Conservation (phyloP, 2,329 filamentous ascomycete genomes). For the Arthrobotrys sphaeroides region DNA sequence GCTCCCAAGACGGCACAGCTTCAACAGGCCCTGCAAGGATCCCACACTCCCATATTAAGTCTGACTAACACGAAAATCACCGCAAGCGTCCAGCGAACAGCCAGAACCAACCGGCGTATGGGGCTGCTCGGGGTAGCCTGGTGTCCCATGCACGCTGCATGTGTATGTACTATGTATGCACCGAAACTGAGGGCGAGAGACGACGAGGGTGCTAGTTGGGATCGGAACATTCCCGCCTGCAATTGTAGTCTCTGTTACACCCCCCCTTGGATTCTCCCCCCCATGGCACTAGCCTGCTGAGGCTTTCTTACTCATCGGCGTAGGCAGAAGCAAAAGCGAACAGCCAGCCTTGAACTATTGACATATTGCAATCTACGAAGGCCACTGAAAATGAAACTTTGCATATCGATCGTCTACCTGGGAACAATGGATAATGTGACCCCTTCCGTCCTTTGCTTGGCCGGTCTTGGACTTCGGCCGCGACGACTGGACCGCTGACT, state of each 20-base stretch:
- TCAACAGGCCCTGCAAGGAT: constrained; percentile 34
- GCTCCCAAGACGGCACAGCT: constrained; percentile 47
- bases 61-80: constrained; percentile 41
- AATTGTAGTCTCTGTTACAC: constrained; percentile 1
- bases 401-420: constrained; percentile 13
- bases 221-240: constrained; percentile 13
- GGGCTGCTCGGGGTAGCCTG: constrained; percentile 19
- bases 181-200: background rate
- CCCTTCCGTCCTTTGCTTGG: constrained; percentile 11
- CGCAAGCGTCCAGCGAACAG: constrained; percentile 10
- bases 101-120: background rate
- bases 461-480: background rate
- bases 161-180: constrained; percentile 33
- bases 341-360: constrained; percentile 27
- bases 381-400: background rate
- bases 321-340: constrained; percentile 45
- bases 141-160: constrained; percentile 17
- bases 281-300: constrained; percentile 8
- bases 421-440: constrained; percentile 25
- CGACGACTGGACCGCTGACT: background rate
- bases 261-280: no score
- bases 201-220: constrained; percentile 2
- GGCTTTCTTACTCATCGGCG: constrained; percentile 37
- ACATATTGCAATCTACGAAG: constrained; percentile 27
- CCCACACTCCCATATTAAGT: constrained; percentile 23